These are phyloP conservation scores for Blastocystis sp. DNA, from an alignment of 352 stramenopile species.

Conservation along the genomic window DNA sequence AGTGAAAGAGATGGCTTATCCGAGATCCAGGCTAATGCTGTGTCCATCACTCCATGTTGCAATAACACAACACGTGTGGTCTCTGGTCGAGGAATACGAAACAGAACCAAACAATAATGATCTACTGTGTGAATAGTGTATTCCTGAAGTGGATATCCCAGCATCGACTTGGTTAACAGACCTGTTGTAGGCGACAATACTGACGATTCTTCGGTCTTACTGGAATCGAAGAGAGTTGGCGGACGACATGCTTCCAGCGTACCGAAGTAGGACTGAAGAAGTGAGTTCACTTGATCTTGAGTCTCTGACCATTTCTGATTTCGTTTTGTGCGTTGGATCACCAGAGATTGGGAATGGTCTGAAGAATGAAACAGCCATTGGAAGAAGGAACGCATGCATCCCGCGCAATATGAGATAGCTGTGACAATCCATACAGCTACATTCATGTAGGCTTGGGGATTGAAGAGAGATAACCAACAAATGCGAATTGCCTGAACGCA, in stretches of 20 bases:
- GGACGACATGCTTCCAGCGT: constrained; percentile 2
- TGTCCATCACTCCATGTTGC: constrained; percentile 66
- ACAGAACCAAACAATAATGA: constrained; percentile 64
- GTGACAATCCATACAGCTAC: neutral
- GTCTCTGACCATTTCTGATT: neutral
- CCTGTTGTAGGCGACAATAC: neutral
- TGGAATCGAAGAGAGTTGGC: neutral
- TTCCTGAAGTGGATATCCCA: constrained; percentile 37
- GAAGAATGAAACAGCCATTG: neutral
- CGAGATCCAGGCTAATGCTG: constrained; percentile 63
- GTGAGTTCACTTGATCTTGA: neutral
- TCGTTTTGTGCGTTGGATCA: neutral
- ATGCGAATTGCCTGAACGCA: neutral
- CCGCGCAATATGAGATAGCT: neutral
- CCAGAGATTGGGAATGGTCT: neutral
- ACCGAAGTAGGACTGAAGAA: constrained; percentile 21
- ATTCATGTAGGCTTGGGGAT: neutral
- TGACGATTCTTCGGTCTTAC: neutral
- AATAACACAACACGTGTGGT: constrained; percentile 63
- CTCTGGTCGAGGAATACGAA: constrained; percentile 64
- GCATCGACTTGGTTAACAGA: constrained; percentile 29
- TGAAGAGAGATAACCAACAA: neutral
- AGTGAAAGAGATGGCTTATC: constrained; percentile 61
- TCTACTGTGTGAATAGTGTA: constrained; percentile 62
- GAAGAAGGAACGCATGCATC: neutral